Evolutionary conservation across 2,329 filamentous ascomycete genomes (phyloP).

Genomic region (Mollisia scopiformis): DNA sequence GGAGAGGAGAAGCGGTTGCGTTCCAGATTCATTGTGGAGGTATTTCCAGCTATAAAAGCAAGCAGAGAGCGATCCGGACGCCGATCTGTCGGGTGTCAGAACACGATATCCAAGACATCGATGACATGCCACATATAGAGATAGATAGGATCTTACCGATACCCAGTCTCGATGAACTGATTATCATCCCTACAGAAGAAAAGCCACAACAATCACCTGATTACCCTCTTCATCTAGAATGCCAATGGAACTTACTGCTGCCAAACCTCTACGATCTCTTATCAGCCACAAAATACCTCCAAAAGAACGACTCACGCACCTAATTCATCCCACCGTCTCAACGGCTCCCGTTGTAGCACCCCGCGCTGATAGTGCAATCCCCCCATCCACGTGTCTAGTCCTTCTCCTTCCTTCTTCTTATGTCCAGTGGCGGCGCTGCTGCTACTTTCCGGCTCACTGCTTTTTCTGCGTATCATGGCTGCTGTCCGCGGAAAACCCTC

Average conservation of each 20-base stretch:
- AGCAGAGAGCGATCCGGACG: constrained; percentile 28
- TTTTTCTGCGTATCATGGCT: constrained; percentile 1
- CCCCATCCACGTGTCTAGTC: not conserved
- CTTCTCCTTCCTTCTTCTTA: not conserved
- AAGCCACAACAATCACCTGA: constrained; percentile 4
- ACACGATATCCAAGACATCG: constrained; percentile 2
- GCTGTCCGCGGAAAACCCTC: no score
- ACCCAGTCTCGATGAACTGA: constrained; percentile 40
- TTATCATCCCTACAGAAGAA: constrained; percentile 38
- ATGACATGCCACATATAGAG: not conserved
- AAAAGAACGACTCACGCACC: not conserved
- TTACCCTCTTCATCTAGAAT: not conserved
- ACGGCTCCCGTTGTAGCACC: not conserved
- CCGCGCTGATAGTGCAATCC: not conserved
- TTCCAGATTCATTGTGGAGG: constrained; percentile 43
- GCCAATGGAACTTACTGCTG: constrained; percentile 19
- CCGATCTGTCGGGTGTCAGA: constrained; percentile 23
- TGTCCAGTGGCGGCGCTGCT: not conserved
- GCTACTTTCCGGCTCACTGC: not conserved
- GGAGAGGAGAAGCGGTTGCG: not conserved
- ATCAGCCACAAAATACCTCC: constrained; percentile 6
- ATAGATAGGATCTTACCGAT: constrained; percentile 28
- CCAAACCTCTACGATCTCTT: constrained; percentile 21
- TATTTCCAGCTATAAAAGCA: constrained; percentile 37
- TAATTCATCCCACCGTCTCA: constrained; percentile 2